Conservation (phyloP, 805 yeast genomes). For the Yamadazyma sp. region DNA sequence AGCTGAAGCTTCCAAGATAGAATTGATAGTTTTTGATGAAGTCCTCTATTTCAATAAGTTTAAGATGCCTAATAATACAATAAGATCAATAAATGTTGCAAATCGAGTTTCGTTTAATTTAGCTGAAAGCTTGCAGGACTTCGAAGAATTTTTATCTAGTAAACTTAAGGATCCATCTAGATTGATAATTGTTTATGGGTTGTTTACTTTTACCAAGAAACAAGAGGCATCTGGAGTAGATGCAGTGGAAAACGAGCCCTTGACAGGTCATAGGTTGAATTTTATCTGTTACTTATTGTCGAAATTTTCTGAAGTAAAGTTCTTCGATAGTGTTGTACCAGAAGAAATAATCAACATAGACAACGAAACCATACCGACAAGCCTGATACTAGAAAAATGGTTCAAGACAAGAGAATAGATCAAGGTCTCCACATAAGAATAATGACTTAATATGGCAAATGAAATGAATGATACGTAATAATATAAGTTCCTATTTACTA, state of each 20-base stretch:
- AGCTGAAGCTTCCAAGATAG: no score
- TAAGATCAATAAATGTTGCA: not conserved
- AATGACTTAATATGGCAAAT: no score
- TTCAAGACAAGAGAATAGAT: no score
- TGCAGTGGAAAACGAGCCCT: not conserved
- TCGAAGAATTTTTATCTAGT: no score
- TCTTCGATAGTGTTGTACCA: no score
- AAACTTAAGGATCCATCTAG: no score
- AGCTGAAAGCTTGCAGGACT: not conserved
- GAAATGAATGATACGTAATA: no score
- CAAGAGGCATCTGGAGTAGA: no score
- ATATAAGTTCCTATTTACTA: no score
- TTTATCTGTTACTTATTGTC: conserved; percentile 5
- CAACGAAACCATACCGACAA: not conserved
- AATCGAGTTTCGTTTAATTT: not conserved
- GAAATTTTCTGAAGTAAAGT: not conserved
- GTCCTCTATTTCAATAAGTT: not conserved
- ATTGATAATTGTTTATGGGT: no score
- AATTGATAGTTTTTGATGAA: not conserved
- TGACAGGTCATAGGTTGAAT: conserved; percentile 4
- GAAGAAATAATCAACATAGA: not conserved
- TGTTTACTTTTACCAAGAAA: no score
- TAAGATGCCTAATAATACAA: not conserved
- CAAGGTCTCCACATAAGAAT: no score
- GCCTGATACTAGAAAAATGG: conserved; percentile 6